These are phyloP conservation scores for Haemoproteus tartakovskyi DNA, from an alignment of 169 alveolate species.

Conservation along the genomic window DNA sequence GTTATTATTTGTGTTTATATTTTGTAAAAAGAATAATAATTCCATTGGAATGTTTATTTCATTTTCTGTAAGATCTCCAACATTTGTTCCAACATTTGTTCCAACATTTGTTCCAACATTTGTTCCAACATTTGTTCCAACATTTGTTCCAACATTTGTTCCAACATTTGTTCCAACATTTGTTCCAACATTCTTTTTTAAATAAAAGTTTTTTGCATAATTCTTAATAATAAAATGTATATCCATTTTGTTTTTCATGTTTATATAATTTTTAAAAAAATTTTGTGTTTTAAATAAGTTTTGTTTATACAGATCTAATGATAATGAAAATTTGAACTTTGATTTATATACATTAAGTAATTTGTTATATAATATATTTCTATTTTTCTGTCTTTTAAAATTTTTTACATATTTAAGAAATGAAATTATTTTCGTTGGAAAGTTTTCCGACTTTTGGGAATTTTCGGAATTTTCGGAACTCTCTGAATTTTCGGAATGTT, in stretches of 20 bases:
- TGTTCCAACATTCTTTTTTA: background rate
- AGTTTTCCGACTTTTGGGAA: background rate
- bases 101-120: too few relatives aligned
- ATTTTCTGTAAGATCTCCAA: background rate
- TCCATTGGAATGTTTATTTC: background rate
- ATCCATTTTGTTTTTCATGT: conserved; percentile 46
- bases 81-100: background rate
- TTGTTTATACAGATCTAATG: conserved; percentile 13
- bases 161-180: background rate
- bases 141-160: background rate
- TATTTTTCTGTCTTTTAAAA: conserved; percentile 7
- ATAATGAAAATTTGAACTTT: conserved; percentile 15
- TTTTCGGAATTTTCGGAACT: background rate
- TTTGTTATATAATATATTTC: conserved; percentile 9
- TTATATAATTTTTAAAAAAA: conserved; percentile 24
- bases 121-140: too few relatives aligned
- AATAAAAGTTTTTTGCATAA: conserved; percentile 4
- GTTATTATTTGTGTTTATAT: too few relatives aligned
- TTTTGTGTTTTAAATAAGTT: conserved; percentile 30
- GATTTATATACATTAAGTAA: conserved; percentile 42
- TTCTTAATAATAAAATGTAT: conserved; percentile 25
- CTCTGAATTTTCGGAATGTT: background rate
- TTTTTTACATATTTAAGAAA: background rate
- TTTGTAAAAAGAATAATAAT: conserved; percentile 18
- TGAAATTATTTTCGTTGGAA: background rate